Conservation (phyloP, 2,329 filamentous ascomycete genomes). For the Aspergillus udagawae region DNA sequence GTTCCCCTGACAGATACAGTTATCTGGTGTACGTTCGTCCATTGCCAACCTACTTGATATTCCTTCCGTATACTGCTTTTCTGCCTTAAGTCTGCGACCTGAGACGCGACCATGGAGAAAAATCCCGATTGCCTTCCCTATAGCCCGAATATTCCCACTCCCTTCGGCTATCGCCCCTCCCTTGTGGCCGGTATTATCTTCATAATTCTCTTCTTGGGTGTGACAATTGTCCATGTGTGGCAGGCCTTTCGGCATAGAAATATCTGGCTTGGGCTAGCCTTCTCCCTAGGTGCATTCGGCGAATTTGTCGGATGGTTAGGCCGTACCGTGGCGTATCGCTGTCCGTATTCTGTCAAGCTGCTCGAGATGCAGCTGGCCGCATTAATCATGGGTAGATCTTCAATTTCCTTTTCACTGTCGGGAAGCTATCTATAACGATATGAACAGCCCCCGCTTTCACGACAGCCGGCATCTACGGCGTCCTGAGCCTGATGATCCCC, state of each 20-base stretch:
- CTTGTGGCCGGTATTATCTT: conserved; percentile 4
- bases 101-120: not conserved
- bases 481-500: conserved; percentile 37
- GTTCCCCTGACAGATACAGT: too few species aligned
- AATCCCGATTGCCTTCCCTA: not conserved
- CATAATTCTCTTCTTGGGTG: not conserved
- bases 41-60: too few species aligned
- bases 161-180: conserved; percentile 7
- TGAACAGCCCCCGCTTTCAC: conserved; percentile 5
- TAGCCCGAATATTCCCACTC: not conserved
- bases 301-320: conserved; percentile 4
- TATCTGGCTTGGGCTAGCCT: conserved; percentile 2
- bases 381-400: conserved; percentile 13
- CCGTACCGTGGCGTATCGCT: not conserved
- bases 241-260: not conserved
- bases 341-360: conserved; percentile 1
- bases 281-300: conserved; percentile 1
- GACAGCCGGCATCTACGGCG: conserved; percentile 38
- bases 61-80: too few species aligned
- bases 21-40: too few species aligned
- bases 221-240: not conserved
- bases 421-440: not conserved
- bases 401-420: not conserved
- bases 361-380: conserved; percentile 18
- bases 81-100: too few species aligned